Conservation (phyloP, 1,139 yeast species). For the Protomyces macrosporus region DNA sequence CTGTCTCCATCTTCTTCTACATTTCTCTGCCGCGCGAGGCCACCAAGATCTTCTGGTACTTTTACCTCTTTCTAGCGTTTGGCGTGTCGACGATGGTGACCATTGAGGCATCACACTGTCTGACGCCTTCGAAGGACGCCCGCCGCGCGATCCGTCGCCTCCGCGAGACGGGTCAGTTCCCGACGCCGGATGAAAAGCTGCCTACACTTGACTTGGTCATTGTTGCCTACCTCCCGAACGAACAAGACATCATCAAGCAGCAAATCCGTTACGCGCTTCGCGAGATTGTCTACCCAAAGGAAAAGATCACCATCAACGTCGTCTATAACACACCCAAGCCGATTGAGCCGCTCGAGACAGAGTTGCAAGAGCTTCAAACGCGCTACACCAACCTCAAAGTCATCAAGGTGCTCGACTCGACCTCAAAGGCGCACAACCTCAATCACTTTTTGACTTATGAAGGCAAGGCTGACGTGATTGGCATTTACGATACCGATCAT, state of each 20-base stretch:
- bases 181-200: conserved; percentile 23
- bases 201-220: conserved; percentile 22
- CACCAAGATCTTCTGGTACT: conserved; percentile 23
- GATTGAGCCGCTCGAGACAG: conserved; percentile 23
- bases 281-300: conserved; percentile 25
- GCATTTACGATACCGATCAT: conserved; percentile 26
- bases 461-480: conserved; percentile 23
- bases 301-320: conserved; percentile 24
- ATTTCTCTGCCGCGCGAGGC: conserved; percentile 17
- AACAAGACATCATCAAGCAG: conserved; percentile 25
- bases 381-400: conserved; percentile 23
- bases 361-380: conserved; percentile 5
- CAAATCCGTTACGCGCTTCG: conserved; percentile 24
- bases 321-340: conserved; percentile 24
- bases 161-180: conserved; percentile 24
- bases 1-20: conserved; percentile 22
- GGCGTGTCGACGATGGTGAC: conserved; percentile 24
- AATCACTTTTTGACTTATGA: conserved; percentile 16
- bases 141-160: conserved; percentile 21
- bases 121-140: conserved; percentile 25
- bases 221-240: conserved; percentile 23
- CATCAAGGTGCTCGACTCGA: conserved; percentile 15
- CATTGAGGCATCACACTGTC: conserved; percentile 24
- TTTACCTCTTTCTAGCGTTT: conserved; percentile 15
- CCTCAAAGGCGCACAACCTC: conserved; percentile 23